phyloP scores from a whole-genome alignment of 2,329 filamentous ascomycete species.

The Hymenoscyphus occultus region DNA sequence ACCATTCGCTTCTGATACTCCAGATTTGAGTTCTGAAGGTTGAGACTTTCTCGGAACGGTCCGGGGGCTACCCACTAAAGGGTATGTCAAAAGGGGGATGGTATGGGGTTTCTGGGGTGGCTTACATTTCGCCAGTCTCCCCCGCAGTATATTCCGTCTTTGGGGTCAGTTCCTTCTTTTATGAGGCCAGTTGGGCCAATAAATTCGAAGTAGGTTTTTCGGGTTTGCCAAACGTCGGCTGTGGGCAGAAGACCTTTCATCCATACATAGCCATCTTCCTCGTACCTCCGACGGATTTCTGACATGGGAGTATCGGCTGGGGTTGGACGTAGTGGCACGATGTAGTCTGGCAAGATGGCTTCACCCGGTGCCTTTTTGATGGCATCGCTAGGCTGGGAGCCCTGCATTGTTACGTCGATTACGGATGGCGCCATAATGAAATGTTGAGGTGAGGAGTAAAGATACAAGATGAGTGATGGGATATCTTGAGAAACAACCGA shows the following conservation, averaged over 20 bases:
- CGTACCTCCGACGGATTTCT: slow-evolving; percentile 46
- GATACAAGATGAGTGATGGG: too few species aligned
- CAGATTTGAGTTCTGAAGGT: too few species aligned
- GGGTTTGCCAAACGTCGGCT: slow-evolving; percentile 49
- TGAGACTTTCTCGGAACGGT: too few species aligned
- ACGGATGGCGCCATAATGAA: too few species aligned
- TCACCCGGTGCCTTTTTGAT: too few species aligned
- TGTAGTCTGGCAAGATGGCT: too few species aligned
- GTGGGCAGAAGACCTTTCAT: slow-evolving; percentile 53
- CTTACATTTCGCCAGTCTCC: slow-evolving; percentile 27
- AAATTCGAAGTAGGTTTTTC: slow-evolving; percentile 52
- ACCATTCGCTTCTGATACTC: slow-evolving; percentile 50
- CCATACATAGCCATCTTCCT: slow-evolving; percentile 53
- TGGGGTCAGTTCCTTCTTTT: slow-evolving; percentile 48
- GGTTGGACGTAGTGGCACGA: slow-evolving; percentile 9
- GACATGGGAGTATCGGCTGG: slow-evolving; percentile 39
- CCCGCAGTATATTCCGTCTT: slow-evolving; percentile 45
- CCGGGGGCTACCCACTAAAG: too few species aligned
- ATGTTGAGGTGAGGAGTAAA: too few species aligned
- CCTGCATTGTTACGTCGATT: too few species aligned
- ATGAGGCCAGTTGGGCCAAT: slow-evolving; percentile 55
- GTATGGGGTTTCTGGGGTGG: slow-evolving; percentile 4
- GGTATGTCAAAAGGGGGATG: too few species aligned
- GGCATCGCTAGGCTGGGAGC: too few species aligned
- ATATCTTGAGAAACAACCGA: too few species aligned